Evolutionary conservation across 2,329 filamentous ascomycete species (phyloP), one percentile per base, ranked within the genome.

Genomic region (Beauveria rudraprayagi): DNA sequence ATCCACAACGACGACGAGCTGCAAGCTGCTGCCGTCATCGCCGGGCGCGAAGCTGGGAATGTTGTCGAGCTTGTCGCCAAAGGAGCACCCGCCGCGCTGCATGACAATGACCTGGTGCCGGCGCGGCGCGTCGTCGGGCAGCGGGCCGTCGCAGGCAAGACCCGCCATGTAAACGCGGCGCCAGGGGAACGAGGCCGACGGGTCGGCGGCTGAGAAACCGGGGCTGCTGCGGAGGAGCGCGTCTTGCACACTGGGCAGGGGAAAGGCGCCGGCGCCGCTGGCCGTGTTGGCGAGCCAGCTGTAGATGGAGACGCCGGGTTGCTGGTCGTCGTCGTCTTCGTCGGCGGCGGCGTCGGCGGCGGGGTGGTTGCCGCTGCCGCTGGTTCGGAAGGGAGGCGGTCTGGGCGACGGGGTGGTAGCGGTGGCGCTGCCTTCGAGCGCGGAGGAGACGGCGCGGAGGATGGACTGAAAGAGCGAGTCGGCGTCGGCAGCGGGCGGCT

Each of bases 41-140:
- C 22, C 56, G 24, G 37, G 46, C 22, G 85, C 80, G 70, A 87
- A 93, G 10, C 84, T 83, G 0, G 93, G 92, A n/a, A 97, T 92
- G 65, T 91, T 92, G 56, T 82, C 80, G 1, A 97, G 76, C 72
- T 99, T 99, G 30, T 88, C 77, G 41, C 84, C 87, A 73, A 97
- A 97, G 26, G 83, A 88, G 76, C 94, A 99, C 1, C 85, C 86
- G 44, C 94, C 93, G 6, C 94, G 86, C 30, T 84, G 86, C 67
- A 97, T 80, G 55, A 96, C 83, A 62, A 99, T 86, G 63, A 97
- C 79, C 56, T 96, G 87, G 74, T 96, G 80, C 51, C 78, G 73
- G 30, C 78, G 78, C 3, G 80, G 74, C 0, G 77, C 80, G 17
- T 71, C 68, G n/a, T 82, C 79, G 2, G 81, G 80, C 2, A 85